Conservation (phyloP, 139 green algal species). For the Coccomyxa sp. region DNA sequence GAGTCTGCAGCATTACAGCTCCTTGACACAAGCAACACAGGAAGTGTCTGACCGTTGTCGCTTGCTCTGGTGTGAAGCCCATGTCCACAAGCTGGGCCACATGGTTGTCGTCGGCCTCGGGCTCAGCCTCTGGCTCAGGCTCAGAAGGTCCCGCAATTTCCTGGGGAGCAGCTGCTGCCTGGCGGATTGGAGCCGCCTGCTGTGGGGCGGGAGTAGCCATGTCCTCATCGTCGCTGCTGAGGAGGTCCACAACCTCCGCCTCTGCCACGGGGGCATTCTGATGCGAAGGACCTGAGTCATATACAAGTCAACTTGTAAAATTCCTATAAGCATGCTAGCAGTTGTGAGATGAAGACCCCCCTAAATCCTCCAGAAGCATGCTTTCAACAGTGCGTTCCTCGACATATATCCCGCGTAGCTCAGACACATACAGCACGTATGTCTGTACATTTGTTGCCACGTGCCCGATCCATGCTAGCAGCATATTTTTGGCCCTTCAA, state of each 20-base stretch:
- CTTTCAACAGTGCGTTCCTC: too few relatives aligned
- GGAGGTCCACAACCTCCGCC: too few relatives aligned
- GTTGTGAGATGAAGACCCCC: too few relatives aligned
- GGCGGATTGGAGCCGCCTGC: background rate
- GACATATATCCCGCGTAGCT: too few relatives aligned
- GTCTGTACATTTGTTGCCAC: too few relatives aligned
- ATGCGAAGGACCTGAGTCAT: background rate
- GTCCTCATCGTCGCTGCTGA: background rate
- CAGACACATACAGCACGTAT: too few relatives aligned
- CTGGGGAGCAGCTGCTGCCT: background rate
- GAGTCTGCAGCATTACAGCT: background rate
- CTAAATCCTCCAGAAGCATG: too few relatives aligned
- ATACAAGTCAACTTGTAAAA: too few relatives aligned
- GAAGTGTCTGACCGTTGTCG: background rate
- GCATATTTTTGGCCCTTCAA: too few relatives aligned
- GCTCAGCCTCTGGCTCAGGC: background rate
- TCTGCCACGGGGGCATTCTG: background rate
- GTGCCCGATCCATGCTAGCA: too few relatives aligned
- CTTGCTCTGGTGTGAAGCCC: background rate
- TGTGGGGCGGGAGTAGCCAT: background rate
- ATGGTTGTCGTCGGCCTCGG: background rate
- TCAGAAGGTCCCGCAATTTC: background rate
- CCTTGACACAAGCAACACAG: background rate
- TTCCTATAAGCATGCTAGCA: too few relatives aligned
- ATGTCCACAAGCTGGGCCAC: slow-evolving; percentile 15